A percentile compares a stretch with the other conserved stretches of the same genome.
phyloP scores from a whole-genome alignment of 2,329 filamentous ascomycete species.

The Sclerotinia glacialis region DNA sequence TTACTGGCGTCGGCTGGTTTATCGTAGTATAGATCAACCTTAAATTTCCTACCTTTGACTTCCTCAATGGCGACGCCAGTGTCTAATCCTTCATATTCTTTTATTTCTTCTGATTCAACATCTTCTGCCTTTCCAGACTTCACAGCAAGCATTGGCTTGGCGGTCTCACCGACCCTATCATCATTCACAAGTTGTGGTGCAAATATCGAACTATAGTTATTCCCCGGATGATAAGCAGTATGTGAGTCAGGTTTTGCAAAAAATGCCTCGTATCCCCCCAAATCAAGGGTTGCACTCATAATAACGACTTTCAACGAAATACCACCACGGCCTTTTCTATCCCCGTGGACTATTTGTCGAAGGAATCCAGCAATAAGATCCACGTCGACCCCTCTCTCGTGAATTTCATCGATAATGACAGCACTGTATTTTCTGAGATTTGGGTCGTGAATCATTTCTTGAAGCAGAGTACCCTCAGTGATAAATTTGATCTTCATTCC shows the following conservation, averaged over 20 bases:
- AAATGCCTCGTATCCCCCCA: constrained; percentile 73
- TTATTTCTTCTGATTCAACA: background rate
- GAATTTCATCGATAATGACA: constrained; percentile 92
- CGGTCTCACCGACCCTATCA: constrained; percentile 3
- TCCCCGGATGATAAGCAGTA: constrained; percentile 36
- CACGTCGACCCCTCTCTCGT: constrained; percentile 92
- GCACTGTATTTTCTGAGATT: constrained; percentile 81
- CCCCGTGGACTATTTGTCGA: constrained; percentile 66
- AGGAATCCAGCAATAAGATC: constrained; percentile 88
- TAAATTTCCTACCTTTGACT: constrained; percentile 84
- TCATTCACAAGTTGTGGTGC: constrained; percentile 29
- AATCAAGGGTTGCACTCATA: constrained; percentile 96
- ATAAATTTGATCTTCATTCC: constrained; percentile 89
- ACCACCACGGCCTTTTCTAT: constrained; percentile 64
- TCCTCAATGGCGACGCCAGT: constrained; percentile 43
- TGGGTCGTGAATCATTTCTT: constrained; percentile 87
- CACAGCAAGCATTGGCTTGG: constrained; percentile 14
- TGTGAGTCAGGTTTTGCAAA: constrained; percentile 49
- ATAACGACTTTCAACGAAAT: constrained; percentile 82
- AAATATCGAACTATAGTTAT: constrained; percentile 32
- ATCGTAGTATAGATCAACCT: constrained; percentile 76
- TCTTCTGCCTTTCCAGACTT: background rate
- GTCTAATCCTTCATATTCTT: constrained; percentile 3
- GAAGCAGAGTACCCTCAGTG: constrained; percentile 93
- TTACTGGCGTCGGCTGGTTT: constrained; percentile 65